Evolutionary conservation across 805 yeast species (phyloP).

Genomic region (Blastobotrys attinorum): DNA sequence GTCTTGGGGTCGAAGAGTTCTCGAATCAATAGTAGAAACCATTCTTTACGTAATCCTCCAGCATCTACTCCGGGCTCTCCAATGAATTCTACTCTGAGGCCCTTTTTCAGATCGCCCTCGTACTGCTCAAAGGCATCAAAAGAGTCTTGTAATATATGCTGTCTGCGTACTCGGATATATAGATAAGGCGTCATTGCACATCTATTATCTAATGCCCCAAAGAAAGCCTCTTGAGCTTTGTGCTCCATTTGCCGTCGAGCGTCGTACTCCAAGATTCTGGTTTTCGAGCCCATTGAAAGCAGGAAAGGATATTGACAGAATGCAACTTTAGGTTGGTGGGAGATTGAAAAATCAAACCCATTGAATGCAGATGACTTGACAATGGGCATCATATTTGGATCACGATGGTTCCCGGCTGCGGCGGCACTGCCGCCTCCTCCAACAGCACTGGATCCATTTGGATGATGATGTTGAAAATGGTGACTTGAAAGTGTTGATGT

Average conservation of each 20-base stretch:
- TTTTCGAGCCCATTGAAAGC: conserved; percentile 74
- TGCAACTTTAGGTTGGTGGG: conserved; percentile 32
- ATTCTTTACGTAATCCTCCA: conserved; percentile 89
- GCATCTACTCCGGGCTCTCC: conserved; percentile 94
- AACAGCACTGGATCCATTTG: neutral
- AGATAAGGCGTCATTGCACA: conserved; percentile 60
- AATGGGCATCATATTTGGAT: no score
- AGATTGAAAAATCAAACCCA: conserved; percentile 3
- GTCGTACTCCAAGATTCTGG: conserved; percentile 72
- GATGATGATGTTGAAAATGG: neutral
- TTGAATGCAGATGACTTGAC: neutral
- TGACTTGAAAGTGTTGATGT: conserved; percentile 2
- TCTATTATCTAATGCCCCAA: conserved; percentile 59
- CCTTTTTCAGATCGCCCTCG: conserved; percentile 56
- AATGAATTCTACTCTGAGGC: conserved; percentile 68
- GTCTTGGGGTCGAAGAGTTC: conserved; percentile 61
- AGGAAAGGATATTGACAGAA: conserved; percentile 83
- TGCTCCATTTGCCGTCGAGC: conserved; percentile 74
- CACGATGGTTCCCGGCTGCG: no score
- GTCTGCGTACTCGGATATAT: conserved; percentile 60
- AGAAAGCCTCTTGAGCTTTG: conserved; percentile 83
- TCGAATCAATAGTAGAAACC: conserved; percentile 73
- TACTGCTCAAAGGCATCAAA: conserved; percentile 45
- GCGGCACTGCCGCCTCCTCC: neutral
- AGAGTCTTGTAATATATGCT: conserved; percentile 65